Base-by-base conservation (phyloP, 225 moss, liverwort and hornwort species). In the Polytrichum commune region DNA sequence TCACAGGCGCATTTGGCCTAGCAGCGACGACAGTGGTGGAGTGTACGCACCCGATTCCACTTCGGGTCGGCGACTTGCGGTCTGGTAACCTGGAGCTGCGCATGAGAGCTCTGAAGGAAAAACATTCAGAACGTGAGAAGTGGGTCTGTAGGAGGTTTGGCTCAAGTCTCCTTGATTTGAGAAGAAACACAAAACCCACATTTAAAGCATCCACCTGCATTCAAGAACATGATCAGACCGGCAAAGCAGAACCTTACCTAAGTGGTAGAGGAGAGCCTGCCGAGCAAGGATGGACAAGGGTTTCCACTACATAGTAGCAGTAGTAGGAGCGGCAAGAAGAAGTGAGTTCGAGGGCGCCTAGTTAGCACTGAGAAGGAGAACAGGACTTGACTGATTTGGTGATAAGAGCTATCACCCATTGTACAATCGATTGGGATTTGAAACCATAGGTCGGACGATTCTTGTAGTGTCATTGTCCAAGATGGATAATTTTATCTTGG, bases 31-130 rank as follows among this genome's bases (percentile, higher is more conserved):
- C 28, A 8, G n/a, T 83, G 8, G 58, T 73, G 68, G 74, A 79
- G 57, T 83, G 79, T 22, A 79, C 83, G 46, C 83, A 83, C 61
- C 76, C 83, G 32, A 79, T 83, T 33, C 79, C 79, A 3, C 63
- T 83, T 32, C 76, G 65, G 61, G 53, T 20, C 19, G 68, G 65
- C 29, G 67, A 65, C 33, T 26, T 75, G 57, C 53, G 22, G 28
- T 65, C 53, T 1, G 35, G 69, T 56, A 8, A 30, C 62, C 3
- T 54, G 8, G 32, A 63, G 68, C 65, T 54, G 18, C 29, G 27
- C 24, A 23, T 55, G 66, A 65, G 55, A 60, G 54, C 66, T 2
- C 20, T 24, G 27, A 54, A 58, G 23, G 53, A 22, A 64, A 46
- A n/a, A 7, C 0, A 8, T 32, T 26, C 20, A 18, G 8, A 55